These are phyloP conservation scores for Rostrohypoxylon terebratum DNA, from an alignment of 495 filamentous ascomycete species.

Conservation along the genomic window DNA sequence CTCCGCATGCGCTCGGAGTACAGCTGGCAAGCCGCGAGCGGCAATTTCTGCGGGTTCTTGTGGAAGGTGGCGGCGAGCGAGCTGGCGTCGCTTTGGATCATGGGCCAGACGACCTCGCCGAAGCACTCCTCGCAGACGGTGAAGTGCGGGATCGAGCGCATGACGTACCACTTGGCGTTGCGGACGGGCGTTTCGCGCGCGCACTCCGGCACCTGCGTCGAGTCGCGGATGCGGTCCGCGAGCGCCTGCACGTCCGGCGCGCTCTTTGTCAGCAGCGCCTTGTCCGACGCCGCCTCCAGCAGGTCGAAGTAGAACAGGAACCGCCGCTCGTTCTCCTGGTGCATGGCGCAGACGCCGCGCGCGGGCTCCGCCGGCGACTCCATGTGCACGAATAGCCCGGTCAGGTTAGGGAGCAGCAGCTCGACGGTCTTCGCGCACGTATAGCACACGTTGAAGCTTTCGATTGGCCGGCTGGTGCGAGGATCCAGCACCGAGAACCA, in stretches of 20 bases:
- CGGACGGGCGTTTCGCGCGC: slow-evolving; percentile 43
- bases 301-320: slow-evolving; percentile 59
- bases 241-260: slow-evolving; percentile 54
- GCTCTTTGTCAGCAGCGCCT: slow-evolving; percentile 46
- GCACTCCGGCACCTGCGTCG: slow-evolving; percentile 54
- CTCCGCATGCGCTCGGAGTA: slow-evolving; percentile 80
- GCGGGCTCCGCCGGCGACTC: slow-evolving; percentile 51
- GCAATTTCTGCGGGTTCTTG: slow-evolving; percentile 57
- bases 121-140: slow-evolving; percentile 68
- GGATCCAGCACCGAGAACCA: slow-evolving; percentile 61
- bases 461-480: slow-evolving; percentile 44
- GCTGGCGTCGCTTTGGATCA: slow-evolving; percentile 59
- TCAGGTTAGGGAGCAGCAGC: slow-evolving; percentile 57
- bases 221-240: slow-evolving; percentile 51
- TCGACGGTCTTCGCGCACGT: slow-evolving; percentile 57
- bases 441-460: slow-evolving; percentile 56
- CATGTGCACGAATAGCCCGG: slow-evolving; percentile 54
- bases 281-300: slow-evolving; percentile 56
- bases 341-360: slow-evolving; percentile 56
- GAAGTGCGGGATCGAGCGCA: slow-evolving; percentile 55
- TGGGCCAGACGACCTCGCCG: slow-evolving; percentile 73
- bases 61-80: slow-evolving; percentile 70
- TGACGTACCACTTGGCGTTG: slow-evolving; percentile 54
- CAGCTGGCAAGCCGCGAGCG: slow-evolving; percentile 73
- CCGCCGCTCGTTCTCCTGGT: slow-evolving; percentile 50